Conservation (phyloP, 306 rosid species). For the Notholithocarpus densiflorus region DNA sequence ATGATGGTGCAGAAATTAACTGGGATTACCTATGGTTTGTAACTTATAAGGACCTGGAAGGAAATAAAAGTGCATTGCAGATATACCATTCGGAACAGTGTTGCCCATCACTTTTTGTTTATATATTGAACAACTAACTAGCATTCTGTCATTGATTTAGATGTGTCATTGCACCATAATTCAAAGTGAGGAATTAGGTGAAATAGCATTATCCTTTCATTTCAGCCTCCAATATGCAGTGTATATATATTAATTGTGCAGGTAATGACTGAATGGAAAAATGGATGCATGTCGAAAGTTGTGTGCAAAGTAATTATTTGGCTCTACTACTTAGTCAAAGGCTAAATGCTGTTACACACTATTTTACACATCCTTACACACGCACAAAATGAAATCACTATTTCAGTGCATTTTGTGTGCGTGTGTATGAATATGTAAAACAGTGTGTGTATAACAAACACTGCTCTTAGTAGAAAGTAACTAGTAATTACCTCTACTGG, state of each 20-base stretch:
- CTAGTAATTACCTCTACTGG: conserved; percentile 17
- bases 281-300: neutral
- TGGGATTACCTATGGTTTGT: neutral
- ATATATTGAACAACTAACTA: neutral
- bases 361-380: too few species aligned
- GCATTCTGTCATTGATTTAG: neutral
- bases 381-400: too few species aligned
- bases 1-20: conserved; percentile 8
- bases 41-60: neutral
- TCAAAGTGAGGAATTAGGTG: too few species aligned
- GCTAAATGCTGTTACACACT: too few species aligned
- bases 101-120: too few species aligned
- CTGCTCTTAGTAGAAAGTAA: neutral
- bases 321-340: neutral
- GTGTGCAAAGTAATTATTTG: neutral
- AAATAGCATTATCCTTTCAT: neutral
- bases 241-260: neutral
- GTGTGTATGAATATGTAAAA: too few species aligned
- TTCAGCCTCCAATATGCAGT: neutral
- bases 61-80: neutral
- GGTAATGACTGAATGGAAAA: neutral
- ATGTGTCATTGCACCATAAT: neutral
- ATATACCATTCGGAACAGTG: neutral
- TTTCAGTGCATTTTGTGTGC: too few species aligned
- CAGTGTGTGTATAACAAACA: too few species aligned